Conservation (phyloP, 2,329 filamentous ascomycete genomes). For the Aspergillus awamori region DNA sequence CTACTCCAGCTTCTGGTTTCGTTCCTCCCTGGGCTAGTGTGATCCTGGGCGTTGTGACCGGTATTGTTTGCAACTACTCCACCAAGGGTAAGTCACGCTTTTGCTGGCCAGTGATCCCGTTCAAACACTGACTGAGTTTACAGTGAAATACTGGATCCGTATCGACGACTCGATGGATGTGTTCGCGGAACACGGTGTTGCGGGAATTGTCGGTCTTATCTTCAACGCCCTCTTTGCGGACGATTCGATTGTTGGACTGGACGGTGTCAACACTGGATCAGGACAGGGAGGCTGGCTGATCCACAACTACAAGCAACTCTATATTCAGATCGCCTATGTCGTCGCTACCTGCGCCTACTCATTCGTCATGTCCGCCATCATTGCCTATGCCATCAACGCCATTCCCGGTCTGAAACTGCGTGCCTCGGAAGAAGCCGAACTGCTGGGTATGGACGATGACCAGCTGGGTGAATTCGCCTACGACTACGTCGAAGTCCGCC, state of each 20-base stretch:
- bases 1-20: constrained; percentile 81
- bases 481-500: constrained; percentile 55
- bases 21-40: constrained; percentile 69
- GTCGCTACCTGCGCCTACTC: constrained; percentile 67
- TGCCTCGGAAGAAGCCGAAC: constrained; percentile 67
- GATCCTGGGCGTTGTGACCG: constrained; percentile 63
- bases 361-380: constrained; percentile 68
- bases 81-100: constrained; percentile 72
- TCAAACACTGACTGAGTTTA: constrained; percentile 12
- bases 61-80: constrained; percentile 76
- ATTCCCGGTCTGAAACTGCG: constrained; percentile 71
- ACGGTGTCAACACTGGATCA: constrained; percentile 60
- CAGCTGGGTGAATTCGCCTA: constrained; percentile 57
- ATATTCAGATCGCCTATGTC: constrained; percentile 70
- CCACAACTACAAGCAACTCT: constrained; percentile 70
- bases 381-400: constrained; percentile 71
- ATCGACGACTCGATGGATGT: constrained; percentile 89
- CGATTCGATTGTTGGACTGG: constrained; percentile 72
- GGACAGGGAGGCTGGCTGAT: constrained; percentile 69
- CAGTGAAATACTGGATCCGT: constrained; percentile 72
- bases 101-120: neutral
- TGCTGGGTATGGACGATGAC: constrained; percentile 63
- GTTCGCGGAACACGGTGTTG: constrained; percentile 85
- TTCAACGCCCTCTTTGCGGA: constrained; percentile 77
- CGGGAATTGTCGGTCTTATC: constrained; percentile 78